phyloP scores from a whole-genome alignment of 176 grass and related monocot genomes.

The Oryza rufipogon region DNA sequence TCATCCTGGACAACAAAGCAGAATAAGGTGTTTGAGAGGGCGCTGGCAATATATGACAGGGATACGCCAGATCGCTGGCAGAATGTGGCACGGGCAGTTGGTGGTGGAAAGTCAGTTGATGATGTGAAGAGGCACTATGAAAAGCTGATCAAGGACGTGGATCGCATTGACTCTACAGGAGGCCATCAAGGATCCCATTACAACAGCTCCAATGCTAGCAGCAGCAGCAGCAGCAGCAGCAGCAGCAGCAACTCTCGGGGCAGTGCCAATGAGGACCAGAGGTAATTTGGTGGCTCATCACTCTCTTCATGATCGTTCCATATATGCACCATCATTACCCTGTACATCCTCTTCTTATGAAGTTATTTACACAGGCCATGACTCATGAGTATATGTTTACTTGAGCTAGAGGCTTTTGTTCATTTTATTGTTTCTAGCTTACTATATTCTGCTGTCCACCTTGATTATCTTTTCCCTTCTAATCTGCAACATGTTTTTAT shows the following conservation, averaged over 20 bases:
- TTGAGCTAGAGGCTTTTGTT: slow-evolving; percentile 34
- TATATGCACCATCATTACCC: slow-evolving; percentile 17
- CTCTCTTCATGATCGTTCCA: not conserved
- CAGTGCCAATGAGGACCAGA: slow-evolving; percentile 44
- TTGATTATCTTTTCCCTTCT: slow-evolving; percentile 23
- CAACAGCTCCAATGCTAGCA: slow-evolving; percentile 24
- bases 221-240: too few species aligned
- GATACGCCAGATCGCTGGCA: slow-evolving; percentile 76
- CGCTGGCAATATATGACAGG: slow-evolving; percentile 66
- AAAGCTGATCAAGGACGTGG: slow-evolving; percentile 49
- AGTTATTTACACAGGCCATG: slow-evolving; percentile 11
- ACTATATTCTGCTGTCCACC: slow-evolving; percentile 4
- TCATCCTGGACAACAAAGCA: slow-evolving; percentile 69
- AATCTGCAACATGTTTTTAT: slow-evolving; percentile 20
- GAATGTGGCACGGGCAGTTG: slow-evolving; percentile 66
- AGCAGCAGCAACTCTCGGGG: slow-evolving; percentile 39
- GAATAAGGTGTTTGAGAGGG: slow-evolving; percentile 78
- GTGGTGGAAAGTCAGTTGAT: slow-evolving; percentile 61
- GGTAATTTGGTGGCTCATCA: slow-evolving; percentile 45
- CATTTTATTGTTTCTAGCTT: slow-evolving; percentile 27
- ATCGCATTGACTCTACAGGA: slow-evolving; percentile 44
- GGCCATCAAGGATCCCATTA: slow-evolving; percentile 20
- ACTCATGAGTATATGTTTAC: slow-evolving; percentile 11
- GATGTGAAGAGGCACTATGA: slow-evolving; percentile 77
- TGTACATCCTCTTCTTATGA: slow-evolving; percentile 9